phyloP scores from a whole-genome alignment of 2,329 filamentous ascomycete species.

The Hypoxylon sp. region DNA sequence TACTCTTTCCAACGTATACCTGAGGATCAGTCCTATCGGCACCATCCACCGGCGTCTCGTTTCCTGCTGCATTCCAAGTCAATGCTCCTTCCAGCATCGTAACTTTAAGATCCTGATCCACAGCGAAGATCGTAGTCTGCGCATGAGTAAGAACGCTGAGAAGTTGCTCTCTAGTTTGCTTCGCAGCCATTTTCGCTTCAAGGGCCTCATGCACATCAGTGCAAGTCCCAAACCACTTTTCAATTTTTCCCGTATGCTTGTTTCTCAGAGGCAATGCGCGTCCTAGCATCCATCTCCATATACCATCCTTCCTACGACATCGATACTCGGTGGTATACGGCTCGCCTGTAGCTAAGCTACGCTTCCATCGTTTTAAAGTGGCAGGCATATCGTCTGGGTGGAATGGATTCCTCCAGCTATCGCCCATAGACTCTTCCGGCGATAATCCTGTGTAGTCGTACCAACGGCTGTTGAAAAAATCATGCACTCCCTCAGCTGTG shows the following conservation, averaged over 20 bases:
- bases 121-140: constrained; percentile 81
- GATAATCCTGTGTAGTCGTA: constrained; percentile 82
- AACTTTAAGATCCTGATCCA: constrained; percentile 73
- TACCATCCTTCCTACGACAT: constrained; percentile 74
- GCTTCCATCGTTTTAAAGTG: constrained; percentile 71
- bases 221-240: constrained; percentile 85
- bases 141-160: constrained; percentile 81
- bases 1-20: constrained; percentile 72
- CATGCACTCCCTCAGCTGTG: constrained; percentile 73
- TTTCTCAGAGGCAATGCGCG: constrained; percentile 78
- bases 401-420: constrained; percentile 74
- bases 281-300: constrained; percentile 85
- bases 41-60: constrained; percentile 57
- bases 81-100: constrained; percentile 79
- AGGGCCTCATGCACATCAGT: constrained; percentile 85
- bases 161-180: constrained; percentile 78
- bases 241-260: constrained; percentile 75
- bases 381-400: constrained; percentile 77
- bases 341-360: constrained; percentile 76
- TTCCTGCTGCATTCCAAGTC: constrained; percentile 64
- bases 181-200: constrained; percentile 75
- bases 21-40: constrained; percentile 57
- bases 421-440: constrained; percentile 72
- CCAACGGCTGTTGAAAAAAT: constrained; percentile 85
- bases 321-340: constrained; percentile 80